Conservation (phyloP, 2,329 filamentous ascomycete genomes). For the Trichoderma breve region DNA sequence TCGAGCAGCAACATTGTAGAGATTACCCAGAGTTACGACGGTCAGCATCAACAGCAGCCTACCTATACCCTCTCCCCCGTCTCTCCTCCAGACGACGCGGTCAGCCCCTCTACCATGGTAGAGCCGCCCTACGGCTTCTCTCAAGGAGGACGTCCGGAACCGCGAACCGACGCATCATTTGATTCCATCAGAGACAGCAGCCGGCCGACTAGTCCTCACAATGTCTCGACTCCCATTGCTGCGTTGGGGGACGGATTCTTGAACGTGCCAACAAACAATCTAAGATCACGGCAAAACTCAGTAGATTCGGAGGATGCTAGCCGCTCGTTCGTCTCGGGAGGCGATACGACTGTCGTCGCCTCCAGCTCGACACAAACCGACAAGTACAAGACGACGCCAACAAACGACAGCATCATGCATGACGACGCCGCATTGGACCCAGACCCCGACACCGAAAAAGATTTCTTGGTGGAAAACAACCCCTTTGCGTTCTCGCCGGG, state of each 20-base stretch:
- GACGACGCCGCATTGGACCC: slow-evolving; percentile 70
- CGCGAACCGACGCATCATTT: slow-evolving; percentile 58
- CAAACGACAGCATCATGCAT: slow-evolving; percentile 57
- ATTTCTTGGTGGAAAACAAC: slow-evolving; percentile 75
- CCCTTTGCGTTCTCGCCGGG: slow-evolving; percentile 84
- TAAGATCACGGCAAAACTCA: slow-evolving; percentile 65
- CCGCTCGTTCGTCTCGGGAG: slow-evolving; percentile 58
- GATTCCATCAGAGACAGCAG: slow-evolving; percentile 60
- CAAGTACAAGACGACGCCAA: slow-evolving; percentile 38
- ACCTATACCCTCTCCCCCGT: slow-evolving; percentile 34
- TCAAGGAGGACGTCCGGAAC: slow-evolving; percentile 38
- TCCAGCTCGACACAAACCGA: slow-evolving; percentile 45
- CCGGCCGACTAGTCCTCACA: slow-evolving; percentile 69
- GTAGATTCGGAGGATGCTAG: slow-evolving; percentile 65
- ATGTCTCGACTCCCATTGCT: slow-evolving; percentile 61
- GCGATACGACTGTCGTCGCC: slow-evolving; percentile 58
- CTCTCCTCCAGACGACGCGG: slow-evolving; percentile 39
- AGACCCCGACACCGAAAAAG: slow-evolving; percentile 71
- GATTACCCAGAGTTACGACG: slow-evolving; percentile 30
- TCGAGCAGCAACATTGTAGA: slow-evolving; percentile 29
- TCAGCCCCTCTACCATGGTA: slow-evolving; percentile 40
- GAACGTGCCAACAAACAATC: slow-evolving; percentile 58
- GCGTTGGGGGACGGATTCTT: slow-evolving; percentile 54
- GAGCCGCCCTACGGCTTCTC: slow-evolving; percentile 33
- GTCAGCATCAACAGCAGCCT: slow-evolving; percentile 23